Base-by-base conservation (phyloP, 2,329 filamentous ascomycete genomes). In the Coleophoma eucalyptorum region DNA sequence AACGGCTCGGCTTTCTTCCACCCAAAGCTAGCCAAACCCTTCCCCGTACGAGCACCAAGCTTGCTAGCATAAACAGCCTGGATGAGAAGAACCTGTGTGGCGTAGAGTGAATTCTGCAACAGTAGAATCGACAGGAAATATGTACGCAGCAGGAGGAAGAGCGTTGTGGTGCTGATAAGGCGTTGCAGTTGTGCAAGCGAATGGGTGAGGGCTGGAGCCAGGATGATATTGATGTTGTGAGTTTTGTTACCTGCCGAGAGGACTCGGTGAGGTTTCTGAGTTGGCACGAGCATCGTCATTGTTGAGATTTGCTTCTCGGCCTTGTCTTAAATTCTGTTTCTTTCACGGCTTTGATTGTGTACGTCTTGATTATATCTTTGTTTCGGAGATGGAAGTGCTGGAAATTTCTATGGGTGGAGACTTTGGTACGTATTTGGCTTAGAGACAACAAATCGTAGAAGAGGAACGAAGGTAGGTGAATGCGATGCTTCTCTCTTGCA, bases 1-100 rank as follows among this genome's bases (percentile, higher is more conserved):
- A 62, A 18, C 10, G 19, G 26, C 44, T 62, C 59, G 7, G 42
- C 49, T 3, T 43, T 41, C 49, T 55, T 58, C 61, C 58, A 62
- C 13, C 41, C 49, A 34, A 37, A 44, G 8, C 46, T 48, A 5
- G 26, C 10, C 12, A 46, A 47, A 33, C 33, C 16, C 26, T 26
- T 20, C 21, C 18, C 41, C 13, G 18, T 53, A 31, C 31, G 16
- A 7, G 43, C 40, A 11, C 46, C 16, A 8, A 53, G 1, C 8
- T 6, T 18, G 18, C 50, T 47, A 11, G 43, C 46, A 46, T 51
- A 55, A 41, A 50, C 48, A 11, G 43, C 34, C 31, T 51, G 56
- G 4, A 54, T 15, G 7, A 54, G 33, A 11, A 60, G 42, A 10
- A 55, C 12, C 11, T 54, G 41, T 6, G 55, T 55, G 41, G 49